phyloP scores from a whole-genome alignment of 2,329 filamentous ascomycete species.

The Aspergillus piperis region DNA sequence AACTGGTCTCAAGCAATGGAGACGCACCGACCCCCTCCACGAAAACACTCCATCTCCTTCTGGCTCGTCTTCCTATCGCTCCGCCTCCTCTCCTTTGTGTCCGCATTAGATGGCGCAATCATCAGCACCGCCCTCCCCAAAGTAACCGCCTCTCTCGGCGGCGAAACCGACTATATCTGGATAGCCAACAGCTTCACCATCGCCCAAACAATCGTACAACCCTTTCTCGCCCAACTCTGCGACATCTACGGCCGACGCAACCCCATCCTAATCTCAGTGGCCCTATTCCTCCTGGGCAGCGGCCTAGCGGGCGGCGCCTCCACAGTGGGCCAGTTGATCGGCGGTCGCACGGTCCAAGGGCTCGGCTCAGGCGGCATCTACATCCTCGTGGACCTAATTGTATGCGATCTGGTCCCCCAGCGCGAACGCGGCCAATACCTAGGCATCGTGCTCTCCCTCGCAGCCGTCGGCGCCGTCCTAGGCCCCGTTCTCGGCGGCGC shows the following conservation, averaged over 20 bases:
- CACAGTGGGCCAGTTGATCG: conserved; percentile 52
- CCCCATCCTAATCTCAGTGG: conserved; percentile 44
- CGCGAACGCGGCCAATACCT: conserved; percentile 33
- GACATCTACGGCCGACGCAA: conserved; percentile 56
- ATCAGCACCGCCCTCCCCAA: not conserved
- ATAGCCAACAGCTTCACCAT: not conserved
- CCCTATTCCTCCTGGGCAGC: conserved; percentile 55
- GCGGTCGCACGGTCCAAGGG: conserved; percentile 58
- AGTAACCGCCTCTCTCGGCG: not conserved
- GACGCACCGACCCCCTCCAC: too few relatives aligned
- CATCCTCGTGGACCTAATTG: conserved; percentile 46
- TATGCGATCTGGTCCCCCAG: conserved; percentile 50
- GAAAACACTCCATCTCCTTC: too few relatives aligned
- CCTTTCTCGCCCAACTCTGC: conserved; percentile 54
- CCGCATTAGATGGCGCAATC: not conserved
- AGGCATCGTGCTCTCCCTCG: conserved; percentile 19
- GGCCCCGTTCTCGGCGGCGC: conserved; percentile 35
- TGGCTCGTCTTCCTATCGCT: not conserved
- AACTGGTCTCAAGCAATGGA: too few relatives aligned
- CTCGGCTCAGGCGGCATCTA: conserved; percentile 50
- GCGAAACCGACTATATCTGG: not conserved
- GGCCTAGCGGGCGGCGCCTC: conserved; percentile 54
- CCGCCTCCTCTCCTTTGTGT: not conserved
- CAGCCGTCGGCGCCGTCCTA: not conserved
- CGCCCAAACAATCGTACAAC: conserved; percentile 34